A percentile compares a stretch with the other conserved stretches of the same genome.
phyloP scores from a whole-genome alignment of 2,329 filamentous ascomycete genomes.

The Orbilia quercus region DNA sequence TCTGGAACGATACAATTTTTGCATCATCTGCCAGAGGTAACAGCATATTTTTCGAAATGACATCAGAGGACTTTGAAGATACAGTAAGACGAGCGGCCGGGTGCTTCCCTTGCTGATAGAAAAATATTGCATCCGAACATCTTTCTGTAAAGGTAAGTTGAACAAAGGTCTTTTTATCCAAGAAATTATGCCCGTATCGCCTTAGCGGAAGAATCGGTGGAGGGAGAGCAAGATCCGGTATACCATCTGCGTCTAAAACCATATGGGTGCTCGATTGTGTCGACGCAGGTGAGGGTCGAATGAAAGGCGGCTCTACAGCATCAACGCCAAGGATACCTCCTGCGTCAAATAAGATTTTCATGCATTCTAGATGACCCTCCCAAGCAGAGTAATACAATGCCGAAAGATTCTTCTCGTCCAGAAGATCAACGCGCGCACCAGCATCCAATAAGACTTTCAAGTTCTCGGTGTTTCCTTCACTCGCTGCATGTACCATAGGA shows the following conservation, averaged over 20 bases:
- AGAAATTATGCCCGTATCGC: slow-evolving; percentile 96
- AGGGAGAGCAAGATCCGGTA: slow-evolving; percentile 89
- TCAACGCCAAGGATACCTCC: slow-evolving; percentile 58
- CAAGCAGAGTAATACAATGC: slow-evolving; percentile 99
- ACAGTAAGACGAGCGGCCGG: slow-evolving; percentile 94
- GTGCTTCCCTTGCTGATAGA: slow-evolving; percentile 97
- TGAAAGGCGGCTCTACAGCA: slow-evolving; percentile 55
- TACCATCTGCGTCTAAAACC: slow-evolving; percentile 83
- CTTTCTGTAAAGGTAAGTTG: slow-evolving; percentile 87
- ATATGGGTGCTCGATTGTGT: slow-evolving; percentile 67
- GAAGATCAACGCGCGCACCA: slow-evolving; percentile 79
- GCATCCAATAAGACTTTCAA: slow-evolving; percentile 82
- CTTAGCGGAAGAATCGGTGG: slow-evolving; percentile 95
- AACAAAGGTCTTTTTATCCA: slow-evolving; percentile 96
- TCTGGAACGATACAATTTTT: slow-evolving; percentile 91
- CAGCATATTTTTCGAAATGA: slow-evolving; percentile 95
- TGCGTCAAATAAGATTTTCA: slow-evolving; percentile 80
- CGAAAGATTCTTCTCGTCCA: slow-evolving; percentile 91
- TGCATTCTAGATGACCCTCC: slow-evolving; percentile 95
- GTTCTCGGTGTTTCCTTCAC: slow-evolving; percentile 92
- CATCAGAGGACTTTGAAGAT: slow-evolving; percentile 92
- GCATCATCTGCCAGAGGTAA: slow-evolving; percentile 97
- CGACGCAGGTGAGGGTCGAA: slow-evolving; percentile 60
- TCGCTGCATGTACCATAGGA: slow-evolving; percentile 92
- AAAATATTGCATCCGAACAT: slow-evolving; percentile 80